These are phyloP conservation scores for Abrus pulchellus DNA, from an alignment of 306 rosid genomes.

Conservation along the genomic window DNA sequence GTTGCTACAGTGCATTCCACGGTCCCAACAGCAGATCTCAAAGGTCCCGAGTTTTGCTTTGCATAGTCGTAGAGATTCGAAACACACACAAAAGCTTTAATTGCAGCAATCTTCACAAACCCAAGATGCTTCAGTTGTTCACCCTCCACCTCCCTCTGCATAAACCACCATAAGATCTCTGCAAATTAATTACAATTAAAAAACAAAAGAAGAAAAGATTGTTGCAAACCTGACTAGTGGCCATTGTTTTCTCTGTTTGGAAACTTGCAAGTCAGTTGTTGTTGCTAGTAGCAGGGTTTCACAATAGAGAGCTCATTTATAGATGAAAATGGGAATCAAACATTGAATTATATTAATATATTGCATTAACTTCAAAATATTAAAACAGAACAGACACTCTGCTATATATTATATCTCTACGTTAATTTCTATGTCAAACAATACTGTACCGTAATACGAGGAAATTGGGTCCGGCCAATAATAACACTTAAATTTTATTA, in stretches of 20 bases:
- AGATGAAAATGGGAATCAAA: neutral
- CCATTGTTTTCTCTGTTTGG: slow-evolving; percentile 41
- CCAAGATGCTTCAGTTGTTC: slow-evolving; percentile 73
- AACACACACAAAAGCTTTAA: slow-evolving; percentile 62
- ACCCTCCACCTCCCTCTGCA: slow-evolving; percentile 55
- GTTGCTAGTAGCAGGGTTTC: neutral
- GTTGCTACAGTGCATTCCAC: slow-evolving; percentile 68
- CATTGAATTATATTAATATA: no score
- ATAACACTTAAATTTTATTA: neutral
- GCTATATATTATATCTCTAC: neutral
- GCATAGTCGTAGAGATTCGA: slow-evolving; percentile 73
- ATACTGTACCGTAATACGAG: neutral
- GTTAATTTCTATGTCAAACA: neutral
- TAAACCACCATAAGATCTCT: neutral
- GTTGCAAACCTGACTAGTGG: slow-evolving; percentile 42
- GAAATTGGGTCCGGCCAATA: neutral
- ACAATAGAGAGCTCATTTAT: neutral
- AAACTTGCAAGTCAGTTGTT: slow-evolving; percentile 4
- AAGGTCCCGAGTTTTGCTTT: slow-evolving; percentile 73
- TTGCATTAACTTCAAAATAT: neutral
- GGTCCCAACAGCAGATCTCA: slow-evolving; percentile 70
- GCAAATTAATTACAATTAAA: no score
- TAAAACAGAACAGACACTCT: neutral
- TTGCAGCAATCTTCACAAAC: slow-evolving; percentile 64
- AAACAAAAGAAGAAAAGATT: neutral